Conservation (phyloP, 2,329 filamentous ascomycete species). For the Grosmannia penicillata region DNA sequence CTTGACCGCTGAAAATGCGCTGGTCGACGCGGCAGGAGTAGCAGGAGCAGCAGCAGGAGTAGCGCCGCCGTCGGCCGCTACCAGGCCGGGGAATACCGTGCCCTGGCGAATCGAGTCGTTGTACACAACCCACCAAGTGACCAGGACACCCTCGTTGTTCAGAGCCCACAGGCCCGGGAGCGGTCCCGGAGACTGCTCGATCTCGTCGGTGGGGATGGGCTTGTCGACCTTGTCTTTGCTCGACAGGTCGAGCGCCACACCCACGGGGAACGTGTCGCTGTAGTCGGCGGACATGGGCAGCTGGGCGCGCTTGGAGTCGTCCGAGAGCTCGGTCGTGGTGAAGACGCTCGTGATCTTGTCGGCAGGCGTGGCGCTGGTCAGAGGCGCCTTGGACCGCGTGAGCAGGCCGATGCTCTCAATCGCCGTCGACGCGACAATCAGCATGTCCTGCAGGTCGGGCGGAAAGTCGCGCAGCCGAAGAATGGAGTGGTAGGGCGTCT, state of each 20-base stretch:
- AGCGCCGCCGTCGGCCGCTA: slow-evolving; percentile 24
- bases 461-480: slow-evolving; percentile 66
- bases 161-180: slow-evolving; percentile 73
- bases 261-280: slow-evolving; percentile 64
- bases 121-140: slow-evolving; percentile 86
- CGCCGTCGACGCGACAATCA: slow-evolving; percentile 71
- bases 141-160: slow-evolving; percentile 77
- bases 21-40: slow-evolving; percentile 13
- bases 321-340: slow-evolving; percentile 54
- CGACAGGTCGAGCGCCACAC: slow-evolving; percentile 72
- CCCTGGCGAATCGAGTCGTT: slow-evolving; percentile 67
- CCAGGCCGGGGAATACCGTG: slow-evolving; percentile 58
- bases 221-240: slow-evolving; percentile 62
- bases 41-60: background rate
- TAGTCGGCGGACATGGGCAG: slow-evolving; percentile 56
- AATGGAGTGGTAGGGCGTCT: slow-evolving; percentile 61
- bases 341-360: slow-evolving; percentile 52
- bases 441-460: slow-evolving; percentile 63
- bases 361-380: slow-evolving; percentile 45
- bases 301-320: slow-evolving; percentile 61
- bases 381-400: slow-evolving; percentile 53
- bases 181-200: slow-evolving; percentile 64
- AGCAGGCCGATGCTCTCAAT: slow-evolving; percentile 68
- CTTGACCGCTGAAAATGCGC: slow-evolving; percentile 14
- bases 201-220: slow-evolving; percentile 63